phyloP scores from a whole-genome alignment of 202 grass and related monocot genomes.

The Thinopyrum obtusiflorum region DNA sequence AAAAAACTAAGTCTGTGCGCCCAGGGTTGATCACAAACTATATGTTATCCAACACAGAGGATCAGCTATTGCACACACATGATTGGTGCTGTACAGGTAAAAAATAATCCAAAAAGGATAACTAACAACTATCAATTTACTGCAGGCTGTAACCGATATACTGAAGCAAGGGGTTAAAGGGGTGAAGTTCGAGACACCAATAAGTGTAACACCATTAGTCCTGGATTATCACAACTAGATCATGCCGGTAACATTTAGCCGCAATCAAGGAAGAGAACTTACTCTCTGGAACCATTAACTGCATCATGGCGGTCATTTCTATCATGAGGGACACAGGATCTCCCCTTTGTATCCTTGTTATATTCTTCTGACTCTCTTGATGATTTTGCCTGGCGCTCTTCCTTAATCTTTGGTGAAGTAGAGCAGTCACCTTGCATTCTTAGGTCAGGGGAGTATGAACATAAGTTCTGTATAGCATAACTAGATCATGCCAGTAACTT shows the following conservation, averaged over 20 bases:
- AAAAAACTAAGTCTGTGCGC: not conserved
- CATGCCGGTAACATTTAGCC: not conserved
- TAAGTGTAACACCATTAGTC: not conserved
- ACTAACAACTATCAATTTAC: not conserved
- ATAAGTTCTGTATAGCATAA: not conserved
- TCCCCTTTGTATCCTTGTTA: slow-evolving; percentile 2
- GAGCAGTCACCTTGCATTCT: not conserved
- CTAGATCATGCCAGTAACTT: not conserved
- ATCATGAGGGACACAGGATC: not conserved
- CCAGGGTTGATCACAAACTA: not conserved
- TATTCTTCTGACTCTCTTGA: not conserved
- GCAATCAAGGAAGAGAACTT: not conserved
- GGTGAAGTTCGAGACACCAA: not conserved
- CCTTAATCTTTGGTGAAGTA: slow-evolving; percentile 1
- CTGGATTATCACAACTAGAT: slow-evolving; percentile 6
- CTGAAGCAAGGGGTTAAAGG: not conserved
- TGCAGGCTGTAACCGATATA: not conserved
- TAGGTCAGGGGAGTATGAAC: not conserved
- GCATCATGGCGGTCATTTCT: not conserved
- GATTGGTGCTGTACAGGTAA: not conserved
- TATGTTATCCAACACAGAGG: not conserved
- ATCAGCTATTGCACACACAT: not conserved
- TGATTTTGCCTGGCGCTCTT: slow-evolving; percentile 1
- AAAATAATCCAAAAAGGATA: not conserved
- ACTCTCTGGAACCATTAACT: not conserved